phyloP scores from a whole-genome alignment of 2,329 filamentous ascomycete species.

The Exophiala lecanii-corni region DNA sequence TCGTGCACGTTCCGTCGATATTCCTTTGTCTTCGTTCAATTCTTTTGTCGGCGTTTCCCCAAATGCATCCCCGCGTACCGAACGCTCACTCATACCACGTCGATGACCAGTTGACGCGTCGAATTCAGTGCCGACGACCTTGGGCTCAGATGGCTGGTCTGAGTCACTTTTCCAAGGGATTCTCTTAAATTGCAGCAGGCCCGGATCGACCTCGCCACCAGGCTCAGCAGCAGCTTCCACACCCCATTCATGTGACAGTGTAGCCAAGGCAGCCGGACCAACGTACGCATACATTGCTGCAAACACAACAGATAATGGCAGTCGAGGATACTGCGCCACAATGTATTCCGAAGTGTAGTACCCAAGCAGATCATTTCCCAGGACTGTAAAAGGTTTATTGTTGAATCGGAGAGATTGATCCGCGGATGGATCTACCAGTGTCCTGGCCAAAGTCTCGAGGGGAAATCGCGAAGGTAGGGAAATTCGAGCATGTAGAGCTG shows the following conservation, averaged over 20 bases:
- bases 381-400: constrained; percentile 74
- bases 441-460: constrained; percentile 76
- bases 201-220: constrained; percentile 86
- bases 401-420: constrained; percentile 78
- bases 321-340: constrained; percentile 80
- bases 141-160: constrained; percentile 40
- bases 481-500: constrained; percentile 85
- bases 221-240: constrained; percentile 82
- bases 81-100: constrained; percentile 67
- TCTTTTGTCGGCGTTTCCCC: constrained; percentile 59
- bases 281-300: constrained; percentile 80
- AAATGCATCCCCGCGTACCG: constrained; percentile 80
- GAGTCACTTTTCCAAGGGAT: constrained; percentile 46
- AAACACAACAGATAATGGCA: constrained; percentile 84
- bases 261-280: constrained; percentile 67
- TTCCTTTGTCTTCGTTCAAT: constrained; percentile 29
- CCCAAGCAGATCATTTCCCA: constrained; percentile 77
- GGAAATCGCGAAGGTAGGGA: constrained; percentile 77
- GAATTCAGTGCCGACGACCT: constrained; percentile 14
- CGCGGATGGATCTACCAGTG: constrained; percentile 79
- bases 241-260: constrained; percentile 81
- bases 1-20: constrained; percentile 57
- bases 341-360: constrained; percentile 89
- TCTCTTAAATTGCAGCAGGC: constrained; percentile 73
- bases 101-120: constrained; percentile 43